phyloP scores from a whole-genome alignment of 768 basidiomycete genomes.

The Amanita jacksonii region DNA sequence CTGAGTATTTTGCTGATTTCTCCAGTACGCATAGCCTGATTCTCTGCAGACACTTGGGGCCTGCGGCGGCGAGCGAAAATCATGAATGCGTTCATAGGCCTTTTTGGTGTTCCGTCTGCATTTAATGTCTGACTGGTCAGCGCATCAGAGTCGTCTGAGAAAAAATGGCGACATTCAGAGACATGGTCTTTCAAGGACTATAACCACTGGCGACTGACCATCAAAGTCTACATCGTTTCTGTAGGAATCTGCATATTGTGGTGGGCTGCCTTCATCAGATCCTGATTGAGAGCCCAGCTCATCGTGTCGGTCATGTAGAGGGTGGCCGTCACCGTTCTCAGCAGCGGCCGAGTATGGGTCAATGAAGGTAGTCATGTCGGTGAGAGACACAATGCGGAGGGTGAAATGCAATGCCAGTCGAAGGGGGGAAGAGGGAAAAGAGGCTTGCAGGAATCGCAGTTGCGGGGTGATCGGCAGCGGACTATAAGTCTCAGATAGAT shows the following conservation, averaged over 20 bases:
- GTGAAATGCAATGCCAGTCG: constrained; percentile 18
- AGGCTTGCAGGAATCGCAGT: constrained; percentile 18
- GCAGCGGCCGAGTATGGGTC: constrained; percentile 12
- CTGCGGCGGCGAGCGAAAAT: constrained; percentile 78
- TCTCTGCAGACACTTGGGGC: constrained; percentile 79
- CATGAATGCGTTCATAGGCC: constrained; percentile 94
- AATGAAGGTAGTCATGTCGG: constrained; percentile 13
- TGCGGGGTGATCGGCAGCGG: constrained; percentile 32
- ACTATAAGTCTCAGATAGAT: constrained; percentile 31
- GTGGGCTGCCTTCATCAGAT: constrained; percentile 45
- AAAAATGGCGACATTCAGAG: neutral
- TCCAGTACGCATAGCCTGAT: constrained; percentile 84
- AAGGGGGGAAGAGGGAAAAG: constrained; percentile 11
- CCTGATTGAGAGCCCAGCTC: constrained; percentile 44
- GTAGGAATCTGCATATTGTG: constrained; percentile 23
- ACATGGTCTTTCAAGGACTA: neutral
- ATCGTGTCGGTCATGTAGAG: constrained; percentile 24
- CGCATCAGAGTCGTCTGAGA: constrained; percentile 30
- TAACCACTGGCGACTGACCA: constrained; percentile 28
- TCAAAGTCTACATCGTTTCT: constrained; percentile 37
- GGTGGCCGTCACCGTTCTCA: constrained; percentile 17
- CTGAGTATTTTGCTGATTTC: constrained; percentile 85
- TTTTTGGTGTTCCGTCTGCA: constrained; percentile 79
- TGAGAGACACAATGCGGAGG: constrained; percentile 18
- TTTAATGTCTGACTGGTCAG: constrained; percentile 76